Base-by-base conservation (phyloP, 345 rosid genomes). In the Raphanus raphanistrum region DNA sequence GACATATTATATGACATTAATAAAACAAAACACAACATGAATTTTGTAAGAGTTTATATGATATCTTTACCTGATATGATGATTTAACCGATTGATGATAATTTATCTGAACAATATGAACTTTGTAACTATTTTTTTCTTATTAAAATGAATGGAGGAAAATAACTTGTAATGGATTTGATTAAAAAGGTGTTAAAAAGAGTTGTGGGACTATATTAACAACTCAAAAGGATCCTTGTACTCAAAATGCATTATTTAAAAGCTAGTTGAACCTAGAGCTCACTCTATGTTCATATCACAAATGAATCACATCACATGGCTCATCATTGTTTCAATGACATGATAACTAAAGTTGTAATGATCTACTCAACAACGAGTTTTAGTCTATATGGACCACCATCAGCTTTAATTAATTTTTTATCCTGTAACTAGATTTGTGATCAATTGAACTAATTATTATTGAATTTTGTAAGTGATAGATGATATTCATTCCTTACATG, bases 281-380 rank as follows among this genome's bases (percentile, higher is more conserved):
- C 13, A 28, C 73, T 67, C 77, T 72, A 66, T 58, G 45, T 60
- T 78, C 68, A 66, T 78, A 78, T 78, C 62, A 66, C 5, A 66
- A 45, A 60, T n/a, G 25, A 66, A 31, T 62, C 82, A 73, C 78
- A 72, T 73, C 82, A 79, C 82, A 79, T 73, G 82, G 82, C 78
- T 79, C 82, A 73, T 79, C 78, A 79, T 66, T 78, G 68, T 72
- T 66, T 9, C 73, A 78, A 7, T 78, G 72, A 72, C 77, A 66
- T 73, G 70, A 73, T 73, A 73, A 10, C 66, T 73, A 79, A 68
- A 79, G 74, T 73, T 73, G 82, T 68, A 79, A 79, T 79, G 82
- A 79, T 79, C 74, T 73, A 62, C 82, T 79, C 82, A 74, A 79
- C 82, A 79, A 62, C 33, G 82, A 74, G 15, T 21, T 72, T 62